These are phyloP conservation scores for Retiboletus flavoniger DNA, from an alignment of 1,284 basidiomycete genomes.

Conservation along the genomic window DNA sequence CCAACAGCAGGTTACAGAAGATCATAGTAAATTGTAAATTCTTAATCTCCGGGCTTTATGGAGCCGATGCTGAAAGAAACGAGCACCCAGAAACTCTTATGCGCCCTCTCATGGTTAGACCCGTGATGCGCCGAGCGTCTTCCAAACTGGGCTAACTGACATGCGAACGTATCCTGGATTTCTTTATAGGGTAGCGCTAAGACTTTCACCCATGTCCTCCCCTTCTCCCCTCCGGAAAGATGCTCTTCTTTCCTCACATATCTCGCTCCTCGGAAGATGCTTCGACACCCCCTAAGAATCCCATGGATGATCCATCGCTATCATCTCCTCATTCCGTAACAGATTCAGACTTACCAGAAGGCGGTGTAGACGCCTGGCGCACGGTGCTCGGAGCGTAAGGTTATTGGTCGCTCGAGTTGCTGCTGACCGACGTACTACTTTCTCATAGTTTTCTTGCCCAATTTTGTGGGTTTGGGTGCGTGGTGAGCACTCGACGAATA, in stretches of 20 bases:
- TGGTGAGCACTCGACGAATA: background rate
- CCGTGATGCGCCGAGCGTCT: no score
- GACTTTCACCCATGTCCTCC: no score
- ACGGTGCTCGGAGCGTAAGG: conserved; percentile 32
- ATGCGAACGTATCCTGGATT: background rate
- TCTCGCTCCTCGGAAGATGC: background rate
- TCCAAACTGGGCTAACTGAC: background rate
- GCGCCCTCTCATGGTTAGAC: no score
- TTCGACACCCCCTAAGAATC: background rate
- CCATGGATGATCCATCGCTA: background rate
- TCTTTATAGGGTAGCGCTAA: background rate
- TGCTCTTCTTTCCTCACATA: background rate
- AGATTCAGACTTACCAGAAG: conserved; percentile 18
- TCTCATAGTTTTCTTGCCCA: conserved; percentile 27
- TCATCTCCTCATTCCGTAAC: background rate
- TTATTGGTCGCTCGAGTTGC: background rate
- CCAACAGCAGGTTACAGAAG: background rate
- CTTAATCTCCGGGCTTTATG: background rate
- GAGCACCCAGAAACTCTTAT: no score
- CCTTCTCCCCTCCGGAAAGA: background rate
- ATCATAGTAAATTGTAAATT: background rate
- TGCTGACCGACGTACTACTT: background rate
- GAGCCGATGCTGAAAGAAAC: background rate
- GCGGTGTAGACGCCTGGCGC: conserved; percentile 31
- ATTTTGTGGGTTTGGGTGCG: conserved; percentile 32